phyloP scores from a whole-genome alignment of 1,284 basidiomycete genomes.

The Hymenochaete sp. region DNA sequence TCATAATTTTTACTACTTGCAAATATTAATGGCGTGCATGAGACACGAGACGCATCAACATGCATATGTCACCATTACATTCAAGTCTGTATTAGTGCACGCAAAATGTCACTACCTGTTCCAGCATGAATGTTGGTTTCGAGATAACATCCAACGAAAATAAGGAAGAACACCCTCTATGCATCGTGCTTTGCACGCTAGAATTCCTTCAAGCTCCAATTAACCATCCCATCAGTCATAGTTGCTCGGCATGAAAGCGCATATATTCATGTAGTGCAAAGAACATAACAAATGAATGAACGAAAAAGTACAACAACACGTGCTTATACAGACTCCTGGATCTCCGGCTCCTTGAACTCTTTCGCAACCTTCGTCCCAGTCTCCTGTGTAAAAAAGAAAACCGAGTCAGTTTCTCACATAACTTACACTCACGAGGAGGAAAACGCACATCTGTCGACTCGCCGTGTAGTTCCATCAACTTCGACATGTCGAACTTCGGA shows the following conservation, averaged over 20 bases:
- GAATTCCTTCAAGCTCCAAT: too few species aligned
- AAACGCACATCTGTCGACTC: conserved; percentile 80
- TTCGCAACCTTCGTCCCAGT: conserved; percentile 80
- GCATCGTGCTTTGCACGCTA: too few species aligned
- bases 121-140: too few species aligned
- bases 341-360: conserved; percentile 91
- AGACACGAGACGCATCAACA: too few species aligned
- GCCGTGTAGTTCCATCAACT: conserved; percentile 93
- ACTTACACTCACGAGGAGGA: conserved; percentile 10
- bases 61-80: too few species aligned
- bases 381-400: conserved; percentile 45
- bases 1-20: too few species aligned
- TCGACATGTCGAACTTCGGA: conserved; percentile 93
- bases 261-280: conserved; percentile 15
- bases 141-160: too few species aligned
- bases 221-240: too few species aligned
- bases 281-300: conserved; percentile 15
- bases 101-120: too few species aligned
- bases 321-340: conserved; percentile 72
- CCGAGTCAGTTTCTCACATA: background rate
- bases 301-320: conserved; percentile 17
- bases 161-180: too few species aligned
- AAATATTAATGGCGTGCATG: too few species aligned
- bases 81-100: too few species aligned
- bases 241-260: conserved; percentile 13